Percentiles rank a stretch among this genome's conserved stretches.
These are phyloP conservation scores for Eleusine coracana DNA, from an alignment of 176 grass and related monocot species.

Conservation along the genomic window DNA sequence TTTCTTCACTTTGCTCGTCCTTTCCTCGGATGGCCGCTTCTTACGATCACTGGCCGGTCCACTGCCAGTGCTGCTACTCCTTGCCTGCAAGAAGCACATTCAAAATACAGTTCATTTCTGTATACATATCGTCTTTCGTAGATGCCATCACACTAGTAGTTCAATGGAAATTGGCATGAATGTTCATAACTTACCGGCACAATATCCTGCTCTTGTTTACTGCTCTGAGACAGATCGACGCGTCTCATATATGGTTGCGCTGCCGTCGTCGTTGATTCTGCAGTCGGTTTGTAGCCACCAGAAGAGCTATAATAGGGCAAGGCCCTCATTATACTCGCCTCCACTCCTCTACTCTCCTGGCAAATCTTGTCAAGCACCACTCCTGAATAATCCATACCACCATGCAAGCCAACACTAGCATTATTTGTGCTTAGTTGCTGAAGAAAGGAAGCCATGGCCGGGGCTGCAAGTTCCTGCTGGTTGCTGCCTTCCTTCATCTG, in stretches of 20 bases:
- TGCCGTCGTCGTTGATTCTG: conserved; percentile 29
- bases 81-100: conserved; percentile 42
- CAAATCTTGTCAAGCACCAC: conserved; percentile 66
- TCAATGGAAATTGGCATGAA: conserved; percentile 12
- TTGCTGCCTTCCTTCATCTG: conserved; percentile 32
- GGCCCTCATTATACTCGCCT: conserved; percentile 37
- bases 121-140: neutral
- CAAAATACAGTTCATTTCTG: neutral
- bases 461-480: conserved; percentile 21
- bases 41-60: conserved; percentile 50
- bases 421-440: conserved; percentile 48
- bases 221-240: conserved; percentile 40
- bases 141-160: neutral
- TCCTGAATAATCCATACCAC: conserved; percentile 52
- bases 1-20: conserved; percentile 47
- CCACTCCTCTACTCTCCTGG: conserved; percentile 33
- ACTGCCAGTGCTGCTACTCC: conserved; percentile 44
- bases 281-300: conserved; percentile 36
- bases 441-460: conserved; percentile 52
- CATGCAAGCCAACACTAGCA: conserved; percentile 38
- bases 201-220: conserved; percentile 53
- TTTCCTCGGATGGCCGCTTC: conserved; percentile 56
- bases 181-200: conserved; percentile 52
- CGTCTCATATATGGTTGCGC: conserved; percentile 41
- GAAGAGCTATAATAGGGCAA: conserved; percentile 50